Conservation (phyloP, 23 red algal genomes). For the Agarophyton chilense region DNA sequence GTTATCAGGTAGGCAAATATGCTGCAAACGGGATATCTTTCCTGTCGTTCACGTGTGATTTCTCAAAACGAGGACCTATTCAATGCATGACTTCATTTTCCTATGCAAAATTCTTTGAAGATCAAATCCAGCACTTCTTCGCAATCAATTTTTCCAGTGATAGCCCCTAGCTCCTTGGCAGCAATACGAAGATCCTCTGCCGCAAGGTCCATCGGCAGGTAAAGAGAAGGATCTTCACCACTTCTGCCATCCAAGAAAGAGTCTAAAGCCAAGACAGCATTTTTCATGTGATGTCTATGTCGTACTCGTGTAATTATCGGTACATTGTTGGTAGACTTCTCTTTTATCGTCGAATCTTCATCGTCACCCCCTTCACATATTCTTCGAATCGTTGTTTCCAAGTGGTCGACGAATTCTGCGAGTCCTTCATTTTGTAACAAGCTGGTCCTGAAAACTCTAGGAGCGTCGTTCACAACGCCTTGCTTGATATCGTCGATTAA, state of each 20-base stretch:
- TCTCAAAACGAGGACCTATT: no score
- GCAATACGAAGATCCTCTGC: slow-evolving; percentile 87
- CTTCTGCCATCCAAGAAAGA: slow-evolving; percentile 65
- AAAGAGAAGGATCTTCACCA: slow-evolving; percentile 26
- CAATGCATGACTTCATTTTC: slow-evolving; percentile 60
- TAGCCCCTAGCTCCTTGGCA: slow-evolving; percentile 63
- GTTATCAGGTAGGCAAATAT: neutral
- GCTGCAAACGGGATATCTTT: no score
- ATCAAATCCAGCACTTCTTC: slow-evolving; percentile 96
- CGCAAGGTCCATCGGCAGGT: slow-evolving; percentile 82
- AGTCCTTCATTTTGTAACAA: slow-evolving; percentile 55
- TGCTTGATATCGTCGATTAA: neutral
- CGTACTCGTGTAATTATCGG: slow-evolving; percentile 78
- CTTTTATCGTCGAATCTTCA: neutral
- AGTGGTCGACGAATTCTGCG: slow-evolving; percentile 23
- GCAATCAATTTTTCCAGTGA: slow-evolving; percentile 78
- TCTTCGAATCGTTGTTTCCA: slow-evolving; percentile 39
- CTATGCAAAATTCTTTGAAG: slow-evolving; percentile 94
- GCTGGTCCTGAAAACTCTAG: slow-evolving; percentile 45
- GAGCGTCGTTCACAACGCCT: neutral
- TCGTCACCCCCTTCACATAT: slow-evolving; percentile 6
- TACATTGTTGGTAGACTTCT: neutral
- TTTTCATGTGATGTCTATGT: slow-evolving; percentile 77
- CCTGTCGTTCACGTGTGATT: no score
- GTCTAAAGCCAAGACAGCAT: slow-evolving; percentile 50